Evolutionary conservation across 208 protist species (phyloP), one percentile per base, ranked within the genome.

Genomic region (Sergeia podlipaevii): DNA sequence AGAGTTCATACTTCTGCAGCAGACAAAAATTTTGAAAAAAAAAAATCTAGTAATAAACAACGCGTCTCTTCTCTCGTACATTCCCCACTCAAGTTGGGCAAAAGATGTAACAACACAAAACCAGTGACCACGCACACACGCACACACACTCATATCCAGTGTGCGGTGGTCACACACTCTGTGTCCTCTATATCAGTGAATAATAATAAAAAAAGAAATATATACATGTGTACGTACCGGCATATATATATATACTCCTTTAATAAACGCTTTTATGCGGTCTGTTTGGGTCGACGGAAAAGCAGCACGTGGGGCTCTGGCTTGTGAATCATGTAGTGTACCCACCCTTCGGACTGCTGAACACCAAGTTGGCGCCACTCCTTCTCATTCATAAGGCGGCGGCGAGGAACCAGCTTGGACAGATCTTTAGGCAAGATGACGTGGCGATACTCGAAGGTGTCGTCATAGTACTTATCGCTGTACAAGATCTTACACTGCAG

Each of bases 381-480:
- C 17, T 55, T 74, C 74, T 99, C 98, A 3, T 76, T 85, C 82
- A 99, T 95, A 6, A 99, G 64, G 2, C 84, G 78, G 37, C 72
- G 71, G 29, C 89, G 89, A n/a, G 96, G 96, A 6, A 98, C 78
- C 1, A 91, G 56, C 36, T 96, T 83, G 13, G 83, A 76, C 21
- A 99, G 80, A 29, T 99, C 96, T 56, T 96, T 93, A 27, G 98
- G 98, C 33, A 99, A 74, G 47, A 99, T 98, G 3, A 99, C 98
- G 62, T 99, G 98, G 30, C 97, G 97, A 74, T 98, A 99, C 84
- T 99, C 97, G 66, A 82, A 97, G 37, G 74, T 55, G 47, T 91
- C 85, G 44, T 99, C 97, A 70, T 83, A 96, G 77, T 98, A 98
- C 77, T 98, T 98, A 48, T 98, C 93, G 34, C 93, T 98, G 70